Evolutionary conservation across 1,284 basidiomycete genomes (phyloP), one percentile per base, ranked within the genome.

Genomic region (Xanthoconium separans): DNA sequence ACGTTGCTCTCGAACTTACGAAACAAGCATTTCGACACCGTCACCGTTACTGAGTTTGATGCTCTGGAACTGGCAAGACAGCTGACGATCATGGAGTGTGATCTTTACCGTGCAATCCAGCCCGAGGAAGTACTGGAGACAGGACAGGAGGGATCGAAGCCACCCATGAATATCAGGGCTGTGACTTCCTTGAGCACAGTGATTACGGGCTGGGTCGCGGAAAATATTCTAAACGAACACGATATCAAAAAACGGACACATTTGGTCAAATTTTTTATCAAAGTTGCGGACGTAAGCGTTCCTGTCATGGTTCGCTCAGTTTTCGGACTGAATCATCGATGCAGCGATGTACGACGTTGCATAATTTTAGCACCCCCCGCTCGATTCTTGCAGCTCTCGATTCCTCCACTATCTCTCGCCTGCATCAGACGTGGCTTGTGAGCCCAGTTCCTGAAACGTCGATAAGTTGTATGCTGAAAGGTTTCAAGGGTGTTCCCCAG

Each of bases 261-360:
- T 18, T 72, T 95, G 61, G 82, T 98, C 68, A 98, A 98, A 73
- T 98, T 95, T 68, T 98, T 96, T 70, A 93, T 99, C 78, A 94
- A 95, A 70, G 80, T 98, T 46, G 93, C 95, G 20, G 93, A 97
- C 71, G 94, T 95, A 69, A 75, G 92, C 78, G 31, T 48, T 33
- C 29, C 33, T 31, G 51, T 46, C 41, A 47, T 56, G 15, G 18
- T 42, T 65, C 18, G 6, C 7, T 65, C 52, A 63, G 64, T 22
- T 62, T 55, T 71, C 51, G 65, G 20, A 45, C 51, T 58, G 30
- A 56, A 65, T 64, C 48, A 34, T 70, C 61, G 57, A 58, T 53
- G 11, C 64, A 96, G 93, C 88, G 92, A 43, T 98, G 95, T 72
- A 82, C 87, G 8, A 74, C 77, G 11, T 70, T 99, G 59, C 83